Evolutionary conservation across 352 stramenopile species (phyloP), one percentile per base, ranked within the genome.

Genomic region (Phytophthora quininea): DNA sequence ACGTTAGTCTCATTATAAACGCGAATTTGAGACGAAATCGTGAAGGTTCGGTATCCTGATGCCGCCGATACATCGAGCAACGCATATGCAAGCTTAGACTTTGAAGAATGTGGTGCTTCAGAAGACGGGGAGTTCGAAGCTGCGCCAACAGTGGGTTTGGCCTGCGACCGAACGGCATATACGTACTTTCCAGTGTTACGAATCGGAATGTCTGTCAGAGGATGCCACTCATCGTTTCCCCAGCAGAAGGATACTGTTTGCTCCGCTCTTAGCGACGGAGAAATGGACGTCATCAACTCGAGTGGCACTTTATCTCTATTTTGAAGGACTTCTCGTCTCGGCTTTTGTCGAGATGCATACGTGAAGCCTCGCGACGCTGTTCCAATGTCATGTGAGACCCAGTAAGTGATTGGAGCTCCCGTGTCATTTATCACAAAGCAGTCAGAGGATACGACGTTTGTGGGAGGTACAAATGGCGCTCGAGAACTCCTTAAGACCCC

Each of bases 391-490:
- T 90, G 78, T 9, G 73, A 83, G 12, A 90, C 74, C 80, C 80
- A 92, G 62, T 89, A 92, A 0, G 77, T 84, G 33, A 96, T 84
- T 12, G 64, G 69, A 1, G 64, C 69, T 0, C 82, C 85, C 1
- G 75, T 83, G 52, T 96, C 85, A 38, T 96, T 96, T 1, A 79
- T 80, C 31, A 96, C 64, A 38, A 91, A 92, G 57, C 92, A 93
- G 0, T 89, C 88, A 3, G 84, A 96, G 1, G 86, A 92, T 56
- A 93, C 91, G 27, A 92, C 71, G 32, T 79, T 92, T 2, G 80
- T 82, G 52, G 65, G 83, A 7, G 82, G 80, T 4, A 82, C 67
- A 12, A 73, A 77, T 7, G 84, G 73, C 0, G 54, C 9, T 2
- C 35, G 42, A 2, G 51, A 15, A 9, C 52, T 54, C 3, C 46